Conservation (phyloP, 352 stramenopile species). For the Phytophthora pinifolia region DNA sequence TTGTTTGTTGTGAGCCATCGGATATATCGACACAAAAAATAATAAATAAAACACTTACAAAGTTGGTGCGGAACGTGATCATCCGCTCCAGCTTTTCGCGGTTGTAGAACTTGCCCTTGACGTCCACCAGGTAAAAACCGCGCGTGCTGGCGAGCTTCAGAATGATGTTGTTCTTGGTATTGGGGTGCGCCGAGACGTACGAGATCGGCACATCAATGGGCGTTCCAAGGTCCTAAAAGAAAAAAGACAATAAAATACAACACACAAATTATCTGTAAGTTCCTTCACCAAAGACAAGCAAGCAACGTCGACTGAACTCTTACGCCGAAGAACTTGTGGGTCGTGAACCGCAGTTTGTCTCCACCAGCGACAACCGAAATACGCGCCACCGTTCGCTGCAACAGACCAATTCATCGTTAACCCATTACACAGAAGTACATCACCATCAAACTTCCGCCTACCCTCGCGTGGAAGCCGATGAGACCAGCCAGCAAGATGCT, state of each 20-base stretch:
- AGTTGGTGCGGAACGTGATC: constrained; percentile 84
- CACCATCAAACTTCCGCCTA: constrained; percentile 17
- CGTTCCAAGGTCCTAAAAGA: constrained; percentile 49
- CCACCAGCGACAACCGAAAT: constrained; percentile 78
- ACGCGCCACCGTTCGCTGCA: constrained; percentile 69
- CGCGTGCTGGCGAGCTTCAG: constrained; percentile 74
- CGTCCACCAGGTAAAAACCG: constrained; percentile 82
- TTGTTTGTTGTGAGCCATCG: constrained; percentile 1
- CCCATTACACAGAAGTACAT: not conserved
- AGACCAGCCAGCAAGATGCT: constrained; percentile 78
- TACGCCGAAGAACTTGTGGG: constrained; percentile 89
- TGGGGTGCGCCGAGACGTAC: constrained; percentile 73
- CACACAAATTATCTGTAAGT: too few species aligned
- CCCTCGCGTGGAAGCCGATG: constrained; percentile 79
- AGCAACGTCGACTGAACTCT: constrained; percentile 4
- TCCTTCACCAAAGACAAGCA: not conserved
- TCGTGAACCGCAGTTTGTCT: constrained; percentile 84
- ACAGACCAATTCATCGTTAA: constrained; percentile 3
- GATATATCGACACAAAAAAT: not conserved
- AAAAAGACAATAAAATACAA: constrained; percentile 1
- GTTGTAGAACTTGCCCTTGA: constrained; percentile 84
- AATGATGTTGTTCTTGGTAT: constrained; percentile 88
- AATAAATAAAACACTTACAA: constrained; percentile 37
- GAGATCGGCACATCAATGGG: constrained; percentile 70
- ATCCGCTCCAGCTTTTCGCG: constrained; percentile 85